phyloP scores from a whole-genome alignment of 2,329 filamentous ascomycete species.

The Calonectria hawksworthii region DNA sequence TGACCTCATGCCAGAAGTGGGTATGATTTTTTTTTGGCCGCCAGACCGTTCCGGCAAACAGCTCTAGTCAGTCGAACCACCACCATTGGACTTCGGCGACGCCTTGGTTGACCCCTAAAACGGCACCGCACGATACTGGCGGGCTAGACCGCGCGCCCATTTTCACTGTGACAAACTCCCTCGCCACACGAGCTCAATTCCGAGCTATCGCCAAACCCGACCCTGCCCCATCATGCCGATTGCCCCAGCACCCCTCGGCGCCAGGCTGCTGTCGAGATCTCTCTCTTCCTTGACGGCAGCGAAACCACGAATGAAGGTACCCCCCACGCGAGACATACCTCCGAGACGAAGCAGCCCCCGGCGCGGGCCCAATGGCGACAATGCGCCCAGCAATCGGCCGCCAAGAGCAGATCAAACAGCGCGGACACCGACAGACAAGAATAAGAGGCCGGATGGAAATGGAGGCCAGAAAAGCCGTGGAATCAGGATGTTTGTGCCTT shows the following conservation, averaged over 20 bases:
- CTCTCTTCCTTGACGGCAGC: slow-evolving; percentile 23
- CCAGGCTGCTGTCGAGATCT: slow-evolving; percentile 29
- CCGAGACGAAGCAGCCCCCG: slow-evolving; percentile 21
- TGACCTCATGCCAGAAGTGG: not conserved
- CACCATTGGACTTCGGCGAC: not conserved
- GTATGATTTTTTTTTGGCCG: slow-evolving; percentile 10
- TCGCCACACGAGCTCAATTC: slow-evolving; percentile 26
- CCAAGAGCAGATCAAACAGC: slow-evolving; percentile 33
- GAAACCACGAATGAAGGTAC: not conserved
- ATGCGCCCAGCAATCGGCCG: slow-evolving; percentile 12
- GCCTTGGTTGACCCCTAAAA: not conserved
- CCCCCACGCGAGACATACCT: slow-evolving; percentile 31
- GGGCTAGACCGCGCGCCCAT: not conserved
- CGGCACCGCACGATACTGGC: not conserved
- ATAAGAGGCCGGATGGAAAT: not conserved
- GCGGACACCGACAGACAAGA: slow-evolving; percentile 17
- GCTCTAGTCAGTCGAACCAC: not conserved
- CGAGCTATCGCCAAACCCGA: slow-evolving; percentile 24
- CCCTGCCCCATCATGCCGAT: slow-evolving; percentile 41
- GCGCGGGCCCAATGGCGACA: slow-evolving; percentile 17
- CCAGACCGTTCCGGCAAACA: not conserved
- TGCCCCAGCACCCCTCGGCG: slow-evolving; percentile 35
- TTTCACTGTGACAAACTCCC: not conserved
- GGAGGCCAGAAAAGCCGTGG: not conserved
- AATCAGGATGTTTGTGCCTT: slow-evolving; percentile 33